Percentiles rank a stretch among this genome's conserved stretches.
Evolutionary conservation across 2,329 filamentous ascomycete species (phyloP).

Genomic region (Epichloe brachyelytri): DNA sequence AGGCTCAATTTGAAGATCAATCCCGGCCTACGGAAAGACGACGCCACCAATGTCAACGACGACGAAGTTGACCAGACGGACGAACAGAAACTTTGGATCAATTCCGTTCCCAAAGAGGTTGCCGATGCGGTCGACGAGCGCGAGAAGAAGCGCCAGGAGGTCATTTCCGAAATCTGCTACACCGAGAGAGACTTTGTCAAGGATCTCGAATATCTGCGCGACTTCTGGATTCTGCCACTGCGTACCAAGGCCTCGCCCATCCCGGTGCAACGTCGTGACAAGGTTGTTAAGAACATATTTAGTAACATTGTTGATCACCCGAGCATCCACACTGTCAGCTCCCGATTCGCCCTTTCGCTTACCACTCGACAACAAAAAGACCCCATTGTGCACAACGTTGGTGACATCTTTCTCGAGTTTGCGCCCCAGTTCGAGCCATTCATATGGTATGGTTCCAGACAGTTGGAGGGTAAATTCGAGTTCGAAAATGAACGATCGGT

Average conservation of each 20-base stretch:
- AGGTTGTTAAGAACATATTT: slow-evolving; percentile 88
- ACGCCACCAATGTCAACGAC: slow-evolving; percentile 49
- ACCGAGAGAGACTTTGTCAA: slow-evolving; percentile 98
- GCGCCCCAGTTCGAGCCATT: slow-evolving; percentile 91
- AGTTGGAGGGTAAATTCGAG: slow-evolving; percentile 93
- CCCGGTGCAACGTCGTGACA: slow-evolving; percentile 73
- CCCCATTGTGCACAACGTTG: slow-evolving; percentile 77
- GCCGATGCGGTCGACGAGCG: slow-evolving; percentile 79
- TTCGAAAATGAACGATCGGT: slow-evolving; percentile 90
- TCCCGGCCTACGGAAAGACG: slow-evolving; percentile 63
- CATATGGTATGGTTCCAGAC: slow-evolving; percentile 89
- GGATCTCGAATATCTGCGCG: slow-evolving; percentile 89
- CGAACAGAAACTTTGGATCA: slow-evolving; percentile 98
- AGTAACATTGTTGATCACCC: slow-evolving; percentile 80
- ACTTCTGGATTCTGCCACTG: slow-evolving; percentile 96
- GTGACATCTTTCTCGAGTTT: slow-evolving; percentile 87
- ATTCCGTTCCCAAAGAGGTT: slow-evolving; percentile 90
- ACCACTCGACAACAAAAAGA: slow-evolving; percentile 84
- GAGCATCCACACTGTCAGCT: slow-evolving; percentile 80
- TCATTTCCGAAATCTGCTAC: slow-evolving; percentile 97
- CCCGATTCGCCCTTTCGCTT: slow-evolving; percentile 72
- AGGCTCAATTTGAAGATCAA: slow-evolving; percentile 87
- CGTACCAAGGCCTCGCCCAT: slow-evolving; percentile 76
- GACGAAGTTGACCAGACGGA: slow-evolving; percentile 75
- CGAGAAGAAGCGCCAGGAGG: slow-evolving; percentile 95